These are phyloP conservation scores for Ceratocystis colombiana DNA, from an alignment of 2,329 filamentous ascomycete species.

Conservation along the genomic window DNA sequence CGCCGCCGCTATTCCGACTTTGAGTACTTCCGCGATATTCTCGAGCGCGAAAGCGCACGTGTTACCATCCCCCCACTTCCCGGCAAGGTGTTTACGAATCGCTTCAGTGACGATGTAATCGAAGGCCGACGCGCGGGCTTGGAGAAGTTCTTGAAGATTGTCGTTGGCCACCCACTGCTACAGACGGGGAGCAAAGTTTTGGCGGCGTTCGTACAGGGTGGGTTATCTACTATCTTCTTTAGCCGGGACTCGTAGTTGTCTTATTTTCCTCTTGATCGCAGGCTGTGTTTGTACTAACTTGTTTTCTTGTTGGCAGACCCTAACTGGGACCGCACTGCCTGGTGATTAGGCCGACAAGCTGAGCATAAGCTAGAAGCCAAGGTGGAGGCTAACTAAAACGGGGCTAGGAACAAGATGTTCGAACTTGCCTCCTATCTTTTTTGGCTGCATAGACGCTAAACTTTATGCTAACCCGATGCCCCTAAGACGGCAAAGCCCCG, in stretches of 20 bases:
- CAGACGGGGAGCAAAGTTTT: constrained; percentile 97
- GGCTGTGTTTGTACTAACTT: not conserved
- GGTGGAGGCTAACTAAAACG: not conserved
- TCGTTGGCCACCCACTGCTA: constrained; percentile 88
- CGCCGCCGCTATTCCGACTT: constrained; percentile 95
- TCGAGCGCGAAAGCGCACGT: constrained; percentile 86
- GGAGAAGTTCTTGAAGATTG: constrained; percentile 93
- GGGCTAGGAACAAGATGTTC: not conserved
- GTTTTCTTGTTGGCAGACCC: constrained; percentile 46
- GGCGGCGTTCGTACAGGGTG: constrained; percentile 93
- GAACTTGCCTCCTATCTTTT: too few species aligned
- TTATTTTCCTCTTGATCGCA: not conserved
- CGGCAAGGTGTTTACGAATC: constrained; percentile 95
- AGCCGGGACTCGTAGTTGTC: not conserved
- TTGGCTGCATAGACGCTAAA: too few species aligned
- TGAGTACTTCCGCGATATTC: constrained; percentile 95
- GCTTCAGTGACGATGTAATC: constrained; percentile 97
- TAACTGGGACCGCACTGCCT: constrained; percentile 85
- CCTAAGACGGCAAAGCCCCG: not conserved
- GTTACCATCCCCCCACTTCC: constrained; percentile 94
- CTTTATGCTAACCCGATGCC: not conserved
- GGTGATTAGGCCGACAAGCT: constrained; percentile 43
- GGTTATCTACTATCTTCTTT: constrained; percentile 26
- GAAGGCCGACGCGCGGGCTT: constrained; percentile 84
- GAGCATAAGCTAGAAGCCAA: not conserved